Conservation (phyloP, 2,329 filamentous ascomycete genomes). For the Capronia americana region DNA sequence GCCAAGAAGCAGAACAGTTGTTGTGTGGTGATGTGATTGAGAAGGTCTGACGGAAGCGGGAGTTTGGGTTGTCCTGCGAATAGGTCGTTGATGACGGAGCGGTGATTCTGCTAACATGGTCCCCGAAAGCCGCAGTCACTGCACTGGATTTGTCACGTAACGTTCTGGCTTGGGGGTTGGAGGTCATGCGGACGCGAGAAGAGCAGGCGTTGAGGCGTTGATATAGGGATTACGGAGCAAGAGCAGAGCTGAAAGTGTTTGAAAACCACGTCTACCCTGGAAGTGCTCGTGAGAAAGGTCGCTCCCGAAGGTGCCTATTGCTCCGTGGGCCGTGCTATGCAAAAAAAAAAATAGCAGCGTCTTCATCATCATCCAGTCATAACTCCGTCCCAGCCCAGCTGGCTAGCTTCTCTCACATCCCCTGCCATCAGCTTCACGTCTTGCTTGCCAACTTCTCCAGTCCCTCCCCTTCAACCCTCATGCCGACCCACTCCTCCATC, state of each 20-base stretch:
- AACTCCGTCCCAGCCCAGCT: neutral
- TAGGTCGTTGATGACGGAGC: neutral
- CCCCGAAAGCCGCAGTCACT: neutral
- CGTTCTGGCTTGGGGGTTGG: neutral
- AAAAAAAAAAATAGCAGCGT: neutral
- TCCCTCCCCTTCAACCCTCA: constrained; percentile 56
- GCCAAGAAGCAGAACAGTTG: constrained; percentile 69
- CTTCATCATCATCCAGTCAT: neutral
- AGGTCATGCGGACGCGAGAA: neutral
- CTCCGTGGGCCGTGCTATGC: neutral
- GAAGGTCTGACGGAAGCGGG: neutral
- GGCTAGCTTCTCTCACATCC: too few relatives aligned
- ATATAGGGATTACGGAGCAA: neutral
- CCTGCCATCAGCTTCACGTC: constrained; percentile 5
- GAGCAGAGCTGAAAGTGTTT: neutral
- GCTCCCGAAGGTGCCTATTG: neutral
- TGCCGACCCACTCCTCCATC: constrained; percentile 58
- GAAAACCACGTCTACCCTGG: neutral
- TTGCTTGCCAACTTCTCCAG: constrained; percentile 48
- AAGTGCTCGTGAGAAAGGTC: neutral
- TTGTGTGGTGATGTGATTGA: constrained; percentile 61
- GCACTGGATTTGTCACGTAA: neutral
- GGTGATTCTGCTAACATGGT: neutral
- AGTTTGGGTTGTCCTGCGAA: neutral
- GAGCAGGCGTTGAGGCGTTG: constrained; percentile 4